Evolutionary conservation across 2,329 filamentous ascomycete species (phyloP).

Genomic region (Fonsecaea erecta): DNA sequence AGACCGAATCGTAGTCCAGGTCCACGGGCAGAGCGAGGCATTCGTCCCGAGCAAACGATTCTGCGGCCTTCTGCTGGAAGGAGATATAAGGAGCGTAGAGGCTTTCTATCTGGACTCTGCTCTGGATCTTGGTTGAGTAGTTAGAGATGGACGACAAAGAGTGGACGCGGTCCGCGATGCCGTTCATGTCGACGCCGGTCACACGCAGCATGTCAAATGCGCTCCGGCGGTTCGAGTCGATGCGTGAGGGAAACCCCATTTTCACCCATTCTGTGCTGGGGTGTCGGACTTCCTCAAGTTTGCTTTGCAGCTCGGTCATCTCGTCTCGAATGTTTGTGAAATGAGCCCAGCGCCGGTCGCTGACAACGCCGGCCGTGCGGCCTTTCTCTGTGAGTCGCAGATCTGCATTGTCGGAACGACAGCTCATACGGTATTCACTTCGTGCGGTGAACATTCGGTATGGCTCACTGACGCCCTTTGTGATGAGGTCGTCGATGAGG

Average conservation of each 20-base stretch:
- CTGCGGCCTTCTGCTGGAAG: slow-evolving; percentile 69
- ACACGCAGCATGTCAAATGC: slow-evolving; percentile 81
- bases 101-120: slow-evolving; percentile 78
- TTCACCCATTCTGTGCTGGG: slow-evolving; percentile 69
- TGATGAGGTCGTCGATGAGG: slow-evolving; percentile 97
- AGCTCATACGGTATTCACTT: slow-evolving; percentile 92
- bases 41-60: slow-evolving; percentile 76
- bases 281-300: slow-evolving; percentile 64
- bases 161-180: slow-evolving; percentile 54
- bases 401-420: slow-evolving; percentile 93
- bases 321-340: slow-evolving; percentile 70
- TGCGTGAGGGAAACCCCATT: slow-evolving; percentile 70
- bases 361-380: slow-evolving; percentile 74
- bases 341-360: slow-evolving; percentile 74
- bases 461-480: slow-evolving; percentile 93
- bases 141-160: slow-evolving; percentile 45
- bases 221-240: slow-evolving; percentile 68
- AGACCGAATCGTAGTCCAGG: slow-evolving; percentile 74
- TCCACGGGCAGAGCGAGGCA: slow-evolving; percentile 70
- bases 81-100: slow-evolving; percentile 85
- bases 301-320: slow-evolving; percentile 67
- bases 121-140: slow-evolving; percentile 64
- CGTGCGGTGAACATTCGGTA: slow-evolving; percentile 98
- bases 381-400: slow-evolving; percentile 80
- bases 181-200: slow-evolving; percentile 61